Base-by-base conservation (phyloP, 768 basidiomycete species). In the Clitopilus hobsonii region DNA sequence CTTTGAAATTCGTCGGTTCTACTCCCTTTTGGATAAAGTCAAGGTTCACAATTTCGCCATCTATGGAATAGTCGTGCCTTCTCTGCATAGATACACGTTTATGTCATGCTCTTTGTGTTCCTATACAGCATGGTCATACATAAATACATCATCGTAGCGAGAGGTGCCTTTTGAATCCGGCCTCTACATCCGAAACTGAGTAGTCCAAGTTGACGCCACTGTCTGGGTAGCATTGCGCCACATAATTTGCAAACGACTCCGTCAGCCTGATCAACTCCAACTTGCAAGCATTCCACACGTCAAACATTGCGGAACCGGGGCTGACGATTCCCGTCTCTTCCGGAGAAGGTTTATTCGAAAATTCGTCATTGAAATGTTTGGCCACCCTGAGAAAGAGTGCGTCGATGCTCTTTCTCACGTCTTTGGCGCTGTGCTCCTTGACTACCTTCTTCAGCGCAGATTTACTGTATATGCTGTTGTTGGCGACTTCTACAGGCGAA, bases 221-320 rank as follows among this genome's bases (percentile, higher is more conserved):
- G 50, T 91, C 91, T 16, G 75, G 77, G 69, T 96, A 98, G 64
- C 92, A 91, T 65, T 88, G 84, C 10, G 77, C 71, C 58, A 97
- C 88, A 57, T 87, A 74, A 56, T 78, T 83, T 49, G 66, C 67
- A 70, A 90, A 93, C 45, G 81, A 69, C 58, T 87, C 83, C 6
- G 88, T 89, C 60, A 93, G 78, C 57, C 81, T 79, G 57, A 88
- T 68, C 55, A 97, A 66, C 63, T 94, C 92, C 52, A 88, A 86
- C 67, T 95, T 92, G 68, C 92, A 92, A 29, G 91, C 86, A 64
- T 83, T 90, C 94, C 94, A 97, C 2, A 96, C 94, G 3, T 85
- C 87, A 23, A 84, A 82, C 71, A 95, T 73, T 36, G 92, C 85
- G 27, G 81, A 85, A 2, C 83, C 83, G 24, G 82, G 73, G 2